phyloP scores from a whole-genome alignment of 2,329 filamentous ascomycete species.

The Clonostachys rhizophaga region DNA sequence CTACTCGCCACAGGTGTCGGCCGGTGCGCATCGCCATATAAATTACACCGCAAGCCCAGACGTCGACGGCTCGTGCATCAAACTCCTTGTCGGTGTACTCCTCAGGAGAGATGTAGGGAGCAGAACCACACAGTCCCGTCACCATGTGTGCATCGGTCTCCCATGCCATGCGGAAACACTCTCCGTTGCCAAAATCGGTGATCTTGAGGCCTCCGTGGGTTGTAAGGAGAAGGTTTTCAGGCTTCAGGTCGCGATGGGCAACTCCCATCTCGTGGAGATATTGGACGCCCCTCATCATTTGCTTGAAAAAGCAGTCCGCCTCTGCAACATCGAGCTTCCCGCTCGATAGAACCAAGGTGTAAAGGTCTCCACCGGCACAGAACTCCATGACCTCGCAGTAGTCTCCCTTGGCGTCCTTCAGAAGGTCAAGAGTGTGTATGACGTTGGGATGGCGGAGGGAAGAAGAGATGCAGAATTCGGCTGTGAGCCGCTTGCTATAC shows the following conservation, averaged over 20 bases:
- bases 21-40: constrained; percentile 99
- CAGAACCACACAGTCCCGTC: constrained; percentile 90
- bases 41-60: constrained; percentile 97
- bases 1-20: constrained; percentile 92
- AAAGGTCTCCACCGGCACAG: constrained; percentile 92
- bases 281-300: constrained; percentile 97
- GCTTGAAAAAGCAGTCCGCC: constrained; percentile 98
- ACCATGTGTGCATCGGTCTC: constrained; percentile 98
- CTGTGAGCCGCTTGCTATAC: constrained; percentile 94
- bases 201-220: constrained; percentile 93
- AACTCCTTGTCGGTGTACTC: constrained; percentile 96
- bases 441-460: constrained; percentile 96
- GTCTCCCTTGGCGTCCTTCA: constrained; percentile 94
- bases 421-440: constrained; percentile 92
- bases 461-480: constrained; percentile 97
- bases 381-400: constrained; percentile 99
- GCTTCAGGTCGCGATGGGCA: constrained; percentile 92
- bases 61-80: constrained; percentile 93
- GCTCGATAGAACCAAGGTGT: constrained; percentile 85
- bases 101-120: constrained; percentile 95
- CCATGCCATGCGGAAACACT: constrained; percentile 99
- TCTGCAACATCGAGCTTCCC: constrained; percentile 89
- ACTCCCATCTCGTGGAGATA: constrained; percentile 99
- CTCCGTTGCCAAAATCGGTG: constrained; percentile 97
- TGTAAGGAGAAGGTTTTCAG: constrained; percentile 91